These are phyloP conservation scores for Stephanodiscus minutulus DNA, from an alignment of 108 stramenopile genomes.

Conservation along the genomic window DNA sequence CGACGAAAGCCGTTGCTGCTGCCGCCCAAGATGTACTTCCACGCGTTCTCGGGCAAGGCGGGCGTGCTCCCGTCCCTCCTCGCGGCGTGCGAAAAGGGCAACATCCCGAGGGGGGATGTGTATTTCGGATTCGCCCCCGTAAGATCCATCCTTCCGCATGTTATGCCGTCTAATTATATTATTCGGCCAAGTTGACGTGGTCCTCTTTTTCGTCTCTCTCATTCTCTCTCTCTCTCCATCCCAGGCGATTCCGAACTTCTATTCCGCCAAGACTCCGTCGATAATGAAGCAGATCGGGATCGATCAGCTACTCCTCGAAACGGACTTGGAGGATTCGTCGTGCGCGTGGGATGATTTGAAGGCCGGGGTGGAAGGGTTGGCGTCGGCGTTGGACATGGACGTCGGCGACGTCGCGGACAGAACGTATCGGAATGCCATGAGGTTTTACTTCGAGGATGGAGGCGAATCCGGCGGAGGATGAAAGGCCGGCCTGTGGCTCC, in stretches of 20 bases:
- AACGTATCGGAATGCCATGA: constrained; percentile 63
- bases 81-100: constrained; percentile 52
- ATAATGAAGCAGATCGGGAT: constrained; percentile 76
- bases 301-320: constrained; percentile 76
- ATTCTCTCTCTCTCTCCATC: background rate
- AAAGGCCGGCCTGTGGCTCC: background rate
- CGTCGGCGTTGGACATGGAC: constrained; percentile 55
- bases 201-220: too few species aligned
- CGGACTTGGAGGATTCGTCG: constrained; percentile 80
- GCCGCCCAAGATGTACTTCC: constrained; percentile 85
- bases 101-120: constrained; percentile 41
- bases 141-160: background rate
- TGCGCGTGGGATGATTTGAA: constrained; percentile 54
- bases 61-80: constrained; percentile 65
- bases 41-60: constrained; percentile 86
- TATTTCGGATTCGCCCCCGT: constrained; percentile 87
- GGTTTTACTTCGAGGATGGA: constrained; percentile 49
- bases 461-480: background rate
- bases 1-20: constrained; percentile 20
- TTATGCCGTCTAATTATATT: constrained; percentile 45
- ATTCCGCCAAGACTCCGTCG: constrained; percentile 66
- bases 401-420: constrained; percentile 51
- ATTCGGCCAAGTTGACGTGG: too few species aligned
- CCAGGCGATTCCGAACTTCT: constrained; percentile 56
- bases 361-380: constrained; percentile 44